phyloP scores from a whole-genome alignment of 306 rosid genomes.

The Castanea crenata region DNA sequence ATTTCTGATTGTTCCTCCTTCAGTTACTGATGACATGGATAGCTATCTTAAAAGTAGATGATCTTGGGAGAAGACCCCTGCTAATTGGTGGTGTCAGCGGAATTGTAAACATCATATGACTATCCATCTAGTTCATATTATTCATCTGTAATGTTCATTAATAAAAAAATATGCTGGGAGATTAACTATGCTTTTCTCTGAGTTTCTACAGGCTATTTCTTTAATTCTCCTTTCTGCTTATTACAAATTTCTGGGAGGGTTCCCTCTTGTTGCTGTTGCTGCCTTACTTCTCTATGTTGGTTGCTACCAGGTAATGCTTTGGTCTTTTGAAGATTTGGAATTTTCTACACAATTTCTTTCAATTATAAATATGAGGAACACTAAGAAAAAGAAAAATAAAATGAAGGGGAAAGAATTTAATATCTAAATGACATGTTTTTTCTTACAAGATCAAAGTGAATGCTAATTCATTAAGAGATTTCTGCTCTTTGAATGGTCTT shows the following conservation, averaged over 20 bases:
- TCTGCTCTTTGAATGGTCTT: slow-evolving; percentile 18
- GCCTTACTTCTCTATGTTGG: slow-evolving; percentile 96
- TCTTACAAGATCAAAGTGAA: slow-evolving; percentile 17
- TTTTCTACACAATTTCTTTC: slow-evolving; percentile 7
- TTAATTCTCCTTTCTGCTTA: slow-evolving; percentile 79
- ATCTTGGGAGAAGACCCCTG: slow-evolving; percentile 90
- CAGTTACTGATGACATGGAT: slow-evolving; percentile 86
- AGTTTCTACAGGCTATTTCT: slow-evolving; percentile 59
- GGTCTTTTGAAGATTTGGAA: slow-evolving; percentile 5
- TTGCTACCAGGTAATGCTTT: slow-evolving; percentile 78
- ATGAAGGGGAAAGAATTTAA: neutral
- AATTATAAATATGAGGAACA: neutral
- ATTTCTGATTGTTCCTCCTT: slow-evolving; percentile 30
- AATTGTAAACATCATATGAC: slow-evolving; percentile 57
- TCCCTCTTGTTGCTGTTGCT: slow-evolving; percentile 80
- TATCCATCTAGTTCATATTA: neutral
- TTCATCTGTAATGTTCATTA: neutral
- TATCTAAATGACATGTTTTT: neutral
- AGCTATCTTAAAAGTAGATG: slow-evolving; percentile 92
- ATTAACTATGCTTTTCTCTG: slow-evolving; percentile 23
- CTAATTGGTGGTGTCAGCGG: slow-evolving; percentile 90
- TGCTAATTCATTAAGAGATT: slow-evolving; percentile 5
- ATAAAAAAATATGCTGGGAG: slow-evolving; percentile 11
- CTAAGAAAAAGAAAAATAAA: neutral
- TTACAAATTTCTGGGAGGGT: slow-evolving; percentile 84